Base-by-base conservation (phyloP, 2,329 filamentous ascomycete species). In the Stylonectria norvegica region DNA sequence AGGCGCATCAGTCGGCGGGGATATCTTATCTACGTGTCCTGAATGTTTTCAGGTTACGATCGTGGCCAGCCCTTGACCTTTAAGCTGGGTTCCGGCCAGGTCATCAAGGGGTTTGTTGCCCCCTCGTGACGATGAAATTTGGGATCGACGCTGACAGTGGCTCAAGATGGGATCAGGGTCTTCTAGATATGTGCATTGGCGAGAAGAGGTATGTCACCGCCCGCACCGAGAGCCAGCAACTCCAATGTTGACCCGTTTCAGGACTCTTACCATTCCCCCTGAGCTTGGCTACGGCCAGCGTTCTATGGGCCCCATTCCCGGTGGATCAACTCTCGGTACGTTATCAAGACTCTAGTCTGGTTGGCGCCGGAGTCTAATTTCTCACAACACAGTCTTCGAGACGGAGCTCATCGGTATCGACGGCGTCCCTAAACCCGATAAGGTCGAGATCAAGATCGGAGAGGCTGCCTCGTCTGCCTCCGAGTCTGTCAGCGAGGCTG, bases 131-230 rank as follows among this genome's bases (percentile, higher is more conserved):
- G 20, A 42, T 39, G 27, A 25, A 17, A 43, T 42, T 32, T 34
- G 32, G 40, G 34, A 30, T 39, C 17, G 34, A 52, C 23, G 36
- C 48, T 56, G 31, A 61, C 45, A 42, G 38, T 31, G 19, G 28
- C 36, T 17, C 34, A 47, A 87, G 83, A 60, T 96, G 90, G 91
- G 91, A 97, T 57, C 68, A 94, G 62, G 91, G 91, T 35, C 76
- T 97, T 27, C 57, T 93, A 38, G 87, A 87, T 60, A 96, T 97
- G 90, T 97, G 93, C 68, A 85, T 94, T 55, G 91, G 93, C 48
- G 91, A 97, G 75, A 91, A 90, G 75, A 79, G 77, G 75, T 72
- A 56, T 67, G 66, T 55, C 39, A 30, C 18, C 31, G 16, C 17
- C 14, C 31, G 36, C 31, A n/a, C 20, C 18, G 20, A 40, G 20